Evolutionary conservation across 495 filamentous ascomycete genomes (phyloP).

Genomic region (Schizothecium vesticola): DNA sequence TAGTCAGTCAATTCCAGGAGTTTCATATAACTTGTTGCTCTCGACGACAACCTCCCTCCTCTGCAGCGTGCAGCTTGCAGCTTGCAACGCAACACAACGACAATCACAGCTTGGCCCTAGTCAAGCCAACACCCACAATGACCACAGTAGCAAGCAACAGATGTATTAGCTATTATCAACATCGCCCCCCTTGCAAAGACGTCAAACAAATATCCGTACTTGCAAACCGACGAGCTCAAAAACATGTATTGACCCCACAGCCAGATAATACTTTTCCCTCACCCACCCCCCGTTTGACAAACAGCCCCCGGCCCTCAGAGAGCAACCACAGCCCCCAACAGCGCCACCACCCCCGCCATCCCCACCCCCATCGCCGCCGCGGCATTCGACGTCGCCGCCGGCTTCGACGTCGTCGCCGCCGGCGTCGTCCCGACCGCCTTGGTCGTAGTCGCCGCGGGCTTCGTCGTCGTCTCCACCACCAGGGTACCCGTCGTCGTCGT

Average conservation of each 20-base stretch:
- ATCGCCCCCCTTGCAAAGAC: neutral
- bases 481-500: neutral
- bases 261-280: neutral
- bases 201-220: neutral
- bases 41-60: neutral
- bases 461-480: neutral
- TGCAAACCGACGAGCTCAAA: neutral
- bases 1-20: too few relatives aligned
- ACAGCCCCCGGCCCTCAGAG: neutral
- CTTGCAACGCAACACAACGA: too few relatives aligned
- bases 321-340: constrained; percentile 13
- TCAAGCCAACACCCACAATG: neutral
- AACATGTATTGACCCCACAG: neutral
- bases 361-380: neutral
- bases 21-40: too few relatives aligned
- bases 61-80: neutral
- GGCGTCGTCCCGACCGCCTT: neutral
- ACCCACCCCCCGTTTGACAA: neutral
- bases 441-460: neutral
- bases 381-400: neutral
- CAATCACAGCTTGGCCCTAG: neutral
- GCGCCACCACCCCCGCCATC: constrained; percentile 3
- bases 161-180: neutral
- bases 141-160: neutral
- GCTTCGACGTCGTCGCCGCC: neutral